Evolutionary conservation across 768 basidiomycete species (phyloP).

Genomic region (Chalciporus sphaerocephalus): DNA sequence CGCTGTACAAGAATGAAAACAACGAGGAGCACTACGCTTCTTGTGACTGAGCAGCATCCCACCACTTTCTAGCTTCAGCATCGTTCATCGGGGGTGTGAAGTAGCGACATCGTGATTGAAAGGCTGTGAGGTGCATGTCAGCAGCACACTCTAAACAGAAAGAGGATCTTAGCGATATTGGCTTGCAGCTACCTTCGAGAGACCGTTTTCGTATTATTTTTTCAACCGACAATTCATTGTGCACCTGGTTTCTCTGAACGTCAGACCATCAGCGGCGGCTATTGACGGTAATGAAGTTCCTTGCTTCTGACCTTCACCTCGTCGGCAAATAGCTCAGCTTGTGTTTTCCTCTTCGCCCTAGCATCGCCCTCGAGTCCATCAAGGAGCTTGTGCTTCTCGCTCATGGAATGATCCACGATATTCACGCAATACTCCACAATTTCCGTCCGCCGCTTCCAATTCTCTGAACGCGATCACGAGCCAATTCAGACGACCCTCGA

Average conservation of each 20-base stretch:
- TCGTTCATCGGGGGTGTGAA: conserved; percentile 65
- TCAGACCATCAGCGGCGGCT: conserved; percentile 26
- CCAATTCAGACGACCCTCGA: conserved; percentile 16
- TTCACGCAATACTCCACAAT: conserved; percentile 73
- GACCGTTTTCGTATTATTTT: conserved; percentile 66
- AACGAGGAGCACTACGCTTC: conserved; percentile 34
- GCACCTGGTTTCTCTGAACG: conserved; percentile 64
- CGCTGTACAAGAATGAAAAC: conserved; percentile 24
- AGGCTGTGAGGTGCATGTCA: conserved; percentile 47
- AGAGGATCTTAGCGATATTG: conserved; percentile 15
- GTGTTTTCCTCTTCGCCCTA: conserved; percentile 43
- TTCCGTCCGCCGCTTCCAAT: conserved; percentile 71
- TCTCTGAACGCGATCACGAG: conserved; percentile 36
- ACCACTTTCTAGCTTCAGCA: conserved; percentile 51
- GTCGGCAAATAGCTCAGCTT: conserved; percentile 57
- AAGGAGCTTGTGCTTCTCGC: conserved; percentile 48
- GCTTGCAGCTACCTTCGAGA: conserved; percentile 52
- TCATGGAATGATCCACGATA: conserved; percentile 61
- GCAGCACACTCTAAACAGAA: conserved; percentile 2
- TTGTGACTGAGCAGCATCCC: conserved; percentile 41
- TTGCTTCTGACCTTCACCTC: conserved; percentile 60
- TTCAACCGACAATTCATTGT: conserved; percentile 70
- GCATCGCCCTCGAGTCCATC: conserved; percentile 43
- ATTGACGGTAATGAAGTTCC: conserved; percentile 27
- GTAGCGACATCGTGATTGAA: conserved; percentile 73